phyloP scores from a whole-genome alignment of 805 yeast genomes.

The Metschnikowia arizonensis region DNA sequence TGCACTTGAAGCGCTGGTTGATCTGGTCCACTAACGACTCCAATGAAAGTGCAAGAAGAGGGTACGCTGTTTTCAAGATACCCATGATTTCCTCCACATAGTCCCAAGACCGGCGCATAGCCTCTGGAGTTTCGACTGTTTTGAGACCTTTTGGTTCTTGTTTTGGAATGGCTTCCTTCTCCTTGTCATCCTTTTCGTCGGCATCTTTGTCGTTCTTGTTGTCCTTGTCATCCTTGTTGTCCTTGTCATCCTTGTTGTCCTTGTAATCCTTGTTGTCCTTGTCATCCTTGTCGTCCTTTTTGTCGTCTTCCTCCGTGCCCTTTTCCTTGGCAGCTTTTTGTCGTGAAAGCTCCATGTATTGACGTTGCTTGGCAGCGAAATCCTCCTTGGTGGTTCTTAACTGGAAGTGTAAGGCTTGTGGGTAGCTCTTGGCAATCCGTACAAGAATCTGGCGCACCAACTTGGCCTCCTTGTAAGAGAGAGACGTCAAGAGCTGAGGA shows the following conservation, averaged over 20 bases:
- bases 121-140: conserved; percentile 5
- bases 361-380: conserved; percentile 80
- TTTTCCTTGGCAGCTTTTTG: conserved; percentile 13
- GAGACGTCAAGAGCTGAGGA: conserved; percentile 85
- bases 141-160: too few species aligned
- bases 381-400: conserved; percentile 94
- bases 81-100: conserved; percentile 91
- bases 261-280: not conserved
- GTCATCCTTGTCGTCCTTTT: conserved; percentile 6
- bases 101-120: conserved; percentile 79
- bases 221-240: conserved; percentile 6
- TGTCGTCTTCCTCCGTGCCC: not conserved
- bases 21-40: conserved; percentile 96
- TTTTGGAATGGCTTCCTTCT: not conserved
- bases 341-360: conserved; percentile 42
- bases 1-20: conserved; percentile 86
- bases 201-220: not conserved
- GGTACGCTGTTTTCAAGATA: conserved; percentile 93
- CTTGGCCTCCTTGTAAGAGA: conserved; percentile 87
- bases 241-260: not conserved
- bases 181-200: conserved; percentile 8
- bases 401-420: conserved; percentile 96
- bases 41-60: conserved; percentile 82
- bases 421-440: conserved; percentile 91
- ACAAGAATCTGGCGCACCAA: conserved; percentile 84